Evolutionary conservation across 2,329 filamentous ascomycete genomes (phyloP).

Genomic region (Exophiala sideris): DNA sequence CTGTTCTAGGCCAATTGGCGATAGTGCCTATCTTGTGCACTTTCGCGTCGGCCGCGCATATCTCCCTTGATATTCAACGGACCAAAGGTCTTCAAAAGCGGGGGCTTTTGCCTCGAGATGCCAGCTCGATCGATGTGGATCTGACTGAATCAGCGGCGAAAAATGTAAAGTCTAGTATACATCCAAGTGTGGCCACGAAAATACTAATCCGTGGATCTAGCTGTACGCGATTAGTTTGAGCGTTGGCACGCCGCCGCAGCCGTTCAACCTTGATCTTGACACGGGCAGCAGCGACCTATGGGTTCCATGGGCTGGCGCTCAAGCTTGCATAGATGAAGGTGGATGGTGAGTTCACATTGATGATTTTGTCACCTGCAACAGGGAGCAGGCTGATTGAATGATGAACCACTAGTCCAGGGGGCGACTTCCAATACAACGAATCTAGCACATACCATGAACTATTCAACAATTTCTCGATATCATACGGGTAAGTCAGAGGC

Average conservation of each 20-base stretch:
- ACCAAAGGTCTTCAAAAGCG: too few species aligned
- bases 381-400: not conserved
- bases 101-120: too few species aligned
- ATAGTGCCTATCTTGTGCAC: too few species aligned
- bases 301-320: conserved; percentile 56
- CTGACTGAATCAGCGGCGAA: too few species aligned
- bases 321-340: not conserved
- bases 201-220: too few species aligned
- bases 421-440: conserved; percentile 21
- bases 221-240: conserved; percentile 51
- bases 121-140: too few species aligned
- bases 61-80: too few species aligned
- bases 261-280: conserved; percentile 55
- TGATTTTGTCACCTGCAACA: not conserved
- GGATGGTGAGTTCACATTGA: too few species aligned
- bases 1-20: too few species aligned
- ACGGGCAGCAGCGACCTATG: conserved; percentile 62
- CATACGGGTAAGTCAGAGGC: not conserved
- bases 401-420: conserved; percentile 32
- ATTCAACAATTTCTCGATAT: conserved; percentile 32
- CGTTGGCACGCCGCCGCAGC: conserved; percentile 56
- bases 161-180: too few species aligned
- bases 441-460: conserved; percentile 41
- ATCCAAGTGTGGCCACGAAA: too few species aligned
- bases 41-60: too few species aligned